Evolutionary conservation across 1,139 yeast species (phyloP).

Genomic region (Yamadazyma dushanensis): DNA sequence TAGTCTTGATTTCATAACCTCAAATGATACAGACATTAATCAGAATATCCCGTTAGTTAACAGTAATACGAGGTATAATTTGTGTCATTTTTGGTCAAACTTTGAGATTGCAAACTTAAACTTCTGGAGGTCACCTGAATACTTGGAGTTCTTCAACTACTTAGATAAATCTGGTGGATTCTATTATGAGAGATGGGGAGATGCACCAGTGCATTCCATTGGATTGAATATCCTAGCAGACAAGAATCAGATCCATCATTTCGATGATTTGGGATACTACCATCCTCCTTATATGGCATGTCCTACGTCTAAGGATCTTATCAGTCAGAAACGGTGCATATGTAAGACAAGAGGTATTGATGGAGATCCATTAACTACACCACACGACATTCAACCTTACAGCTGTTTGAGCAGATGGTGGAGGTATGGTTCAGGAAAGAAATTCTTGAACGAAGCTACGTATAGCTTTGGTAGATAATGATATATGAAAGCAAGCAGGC

Average conservation of each 20-base stretch:
- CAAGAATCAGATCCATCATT: conserved; percentile 72
- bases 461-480: conserved; percentile 8
- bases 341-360: conserved; percentile 48
- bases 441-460: conserved; percentile 42
- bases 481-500: no score
- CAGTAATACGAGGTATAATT: conserved; percentile 62
- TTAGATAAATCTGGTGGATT: conserved; percentile 80
- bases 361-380: conserved; percentile 34
- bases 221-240: conserved; percentile 70
- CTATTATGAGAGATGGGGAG: conserved; percentile 96
- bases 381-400: conserved; percentile 58
- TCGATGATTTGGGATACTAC: conserved; percentile 85
- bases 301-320: conserved; percentile 57
- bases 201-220: conserved; percentile 92
- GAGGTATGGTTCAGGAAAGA: conserved; percentile 65
- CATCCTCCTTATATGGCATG: conserved; percentile 85
- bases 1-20: conserved; percentile 68
- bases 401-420: conserved; percentile 89
- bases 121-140: conserved; percentile 73
- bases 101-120: conserved; percentile 84
- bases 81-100: conserved; percentile 96
- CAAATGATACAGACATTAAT: conserved; percentile 46
- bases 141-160: conserved; percentile 65
- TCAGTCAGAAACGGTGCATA: conserved; percentile 64
- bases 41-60: conserved; percentile 15